Conservation (phyloP, 805 yeast genomes). For the Allodekkera sacchari region DNA sequence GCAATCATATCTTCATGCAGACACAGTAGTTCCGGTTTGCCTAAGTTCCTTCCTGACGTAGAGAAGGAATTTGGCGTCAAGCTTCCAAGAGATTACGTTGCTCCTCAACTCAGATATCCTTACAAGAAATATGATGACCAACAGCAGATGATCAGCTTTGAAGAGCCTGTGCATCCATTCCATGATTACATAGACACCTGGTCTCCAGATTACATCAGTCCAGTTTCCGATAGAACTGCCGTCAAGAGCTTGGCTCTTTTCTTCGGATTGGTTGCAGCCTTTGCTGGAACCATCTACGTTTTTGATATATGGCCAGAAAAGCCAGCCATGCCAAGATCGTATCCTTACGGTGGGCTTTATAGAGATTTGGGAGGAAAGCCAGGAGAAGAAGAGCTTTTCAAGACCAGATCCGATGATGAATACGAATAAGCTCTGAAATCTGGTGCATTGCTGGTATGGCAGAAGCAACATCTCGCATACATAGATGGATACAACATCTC, state of each 20-base stretch:
- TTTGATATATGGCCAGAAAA: conserved; percentile 53
- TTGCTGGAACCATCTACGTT: conserved; percentile 37
- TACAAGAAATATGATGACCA: conserved; percentile 68
- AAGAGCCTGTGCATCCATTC: conserved; percentile 63
- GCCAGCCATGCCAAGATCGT: conserved; percentile 70
- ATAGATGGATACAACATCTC: no score
- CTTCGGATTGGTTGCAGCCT: conserved; percentile 38
- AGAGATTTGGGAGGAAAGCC: conserved; percentile 60
- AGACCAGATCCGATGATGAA: conserved; percentile 34
- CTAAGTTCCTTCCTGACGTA: conserved; percentile 23
- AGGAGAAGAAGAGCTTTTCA: conserved; percentile 34
- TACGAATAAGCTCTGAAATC: conserved; percentile 4
- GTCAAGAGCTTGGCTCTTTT: conserved; percentile 47
- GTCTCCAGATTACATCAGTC: conserved; percentile 72
- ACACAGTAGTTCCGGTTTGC: no score
- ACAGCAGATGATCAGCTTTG: conserved; percentile 71
- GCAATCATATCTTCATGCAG: no score
- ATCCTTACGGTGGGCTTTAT: conserved; percentile 69
- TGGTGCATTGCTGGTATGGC: no score
- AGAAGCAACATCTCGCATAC: no score
- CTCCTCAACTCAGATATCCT: conserved; percentile 56
- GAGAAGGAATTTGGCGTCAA: conserved; percentile 40
- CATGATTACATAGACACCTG: conserved; percentile 75
- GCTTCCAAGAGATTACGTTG: conserved; percentile 46
- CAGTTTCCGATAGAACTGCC: conserved; percentile 54